Base-by-base conservation (phyloP, 805 yeast genomes). In the Candida ovalis region DNA sequence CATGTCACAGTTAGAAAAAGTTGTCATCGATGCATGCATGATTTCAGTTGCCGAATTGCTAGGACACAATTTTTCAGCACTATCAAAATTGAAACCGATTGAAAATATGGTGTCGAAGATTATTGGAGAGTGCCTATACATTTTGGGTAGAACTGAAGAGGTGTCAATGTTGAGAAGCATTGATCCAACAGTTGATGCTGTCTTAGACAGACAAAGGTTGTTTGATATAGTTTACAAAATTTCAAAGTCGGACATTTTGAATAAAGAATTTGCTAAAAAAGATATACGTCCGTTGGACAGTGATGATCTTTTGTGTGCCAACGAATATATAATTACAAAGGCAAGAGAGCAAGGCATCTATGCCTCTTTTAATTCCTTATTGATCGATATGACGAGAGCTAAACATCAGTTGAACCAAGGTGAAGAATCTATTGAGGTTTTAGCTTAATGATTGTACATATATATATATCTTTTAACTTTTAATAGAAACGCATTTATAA, bases 1-100 rank as follows among this genome's bases (percentile, higher is more conserved):
- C 33, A 32, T 54, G 28, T 19, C 53, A 2, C 60, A 58, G 39
- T 18, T 61, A 1, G 68, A 63, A 28, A 47, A 54, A 22, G 19
- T 58, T 7, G 44, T 62, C 6, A 27, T 58, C 1, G 64, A 63
- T 35, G 46, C 60, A 3, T 54, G 63, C 33, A 28, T 62, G 13
- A 42, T 46, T 10, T 57, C 66, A 3, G 17, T 61, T 2, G 44
- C 42, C 4, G 44, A 39, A 8, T 39, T 59, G 7, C 15, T 57
- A 15, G 51, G 47, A 9, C 44, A 25, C 18, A 42, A 47, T 19
- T 15, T 51, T 8, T 18, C 25, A 8, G 25, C 44, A 4, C 5
- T 50, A 10, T 7, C 45, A 2, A 43, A 40, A 1, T 22, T 35
- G 13, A n/a, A 30, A 15, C 21, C 55, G 15, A 30, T 51, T 1